Base-by-base conservation (phyloP, 225 moss, liverwort and hornwort species). In the Climacium dendroides region DNA sequence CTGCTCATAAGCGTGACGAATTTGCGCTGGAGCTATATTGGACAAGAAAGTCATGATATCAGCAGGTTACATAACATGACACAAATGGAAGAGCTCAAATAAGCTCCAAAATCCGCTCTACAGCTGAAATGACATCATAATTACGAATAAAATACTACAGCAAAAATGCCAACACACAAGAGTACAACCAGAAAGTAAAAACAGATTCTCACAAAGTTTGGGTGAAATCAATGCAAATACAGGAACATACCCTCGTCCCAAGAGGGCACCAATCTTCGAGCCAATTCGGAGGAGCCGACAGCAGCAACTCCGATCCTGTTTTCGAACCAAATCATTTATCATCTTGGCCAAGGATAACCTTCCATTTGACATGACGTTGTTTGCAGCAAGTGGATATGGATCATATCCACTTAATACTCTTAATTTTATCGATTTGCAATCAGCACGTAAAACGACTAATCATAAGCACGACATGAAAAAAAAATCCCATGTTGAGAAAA, bases 201-300 rank as follows among this genome's bases (percentile, higher is more conserved):
- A 52, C 24, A 74, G 43, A 85, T 79, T 19, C 55, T 89, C 81
- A 74, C 28, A 83, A 19, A 35, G 45, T 20, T 84, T 50, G 39
- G 32, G 53, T 53, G 54, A 37, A 83, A 52, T 30, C 61, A 71
- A 32, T 63, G 72, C 83, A 59, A 50, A 39, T 57, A 32, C 10
- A 79, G 82, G 83, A 63, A 63, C 85, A 35, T 90, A 97, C 97
- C 96, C 86, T 95, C 93, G 79, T 96, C 89, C 97, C 97, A 98
- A 59, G 85, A 93, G 54, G 95, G 96, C 84, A 98, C 92, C 81
- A 98, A 87, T 86, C 94, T 95, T 86, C 91, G 94, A 85, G 97
- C 97, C 91, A 98, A 95, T 82, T 94, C 92, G 75, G 97, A 98
- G 67, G 94, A 94, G 59, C 97, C 96, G 41, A 96, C 92, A 72